phyloP scores from a whole-genome alignment of 257 asterid genomes.

The Solanum chmielewskii region DNA sequence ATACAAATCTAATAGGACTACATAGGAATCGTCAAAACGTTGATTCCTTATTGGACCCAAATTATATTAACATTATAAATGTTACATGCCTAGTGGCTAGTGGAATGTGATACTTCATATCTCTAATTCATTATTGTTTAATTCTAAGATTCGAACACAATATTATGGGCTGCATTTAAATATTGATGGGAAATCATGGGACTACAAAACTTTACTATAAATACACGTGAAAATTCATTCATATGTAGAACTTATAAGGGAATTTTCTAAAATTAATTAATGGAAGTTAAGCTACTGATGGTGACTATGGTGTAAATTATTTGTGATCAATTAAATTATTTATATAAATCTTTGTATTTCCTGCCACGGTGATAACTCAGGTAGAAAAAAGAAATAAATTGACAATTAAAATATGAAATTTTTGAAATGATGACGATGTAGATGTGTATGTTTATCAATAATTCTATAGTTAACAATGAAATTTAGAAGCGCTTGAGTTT shows the following conservation, averaged over 20 bases:
- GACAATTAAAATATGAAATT: too few relatives aligned
- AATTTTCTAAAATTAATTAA: background rate
- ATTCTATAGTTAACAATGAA: too few relatives aligned
- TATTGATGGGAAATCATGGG: background rate
- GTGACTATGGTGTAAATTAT: background rate
- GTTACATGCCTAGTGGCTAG: background rate
- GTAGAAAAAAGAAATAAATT: too few relatives aligned
- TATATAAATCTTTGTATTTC: too few relatives aligned
- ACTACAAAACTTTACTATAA: background rate
- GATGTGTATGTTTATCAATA: too few relatives aligned
- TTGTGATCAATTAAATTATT: slow-evolving; percentile 1
- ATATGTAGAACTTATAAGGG: background rate
- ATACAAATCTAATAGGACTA: background rate
- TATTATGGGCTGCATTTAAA: background rate
- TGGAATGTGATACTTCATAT: background rate
- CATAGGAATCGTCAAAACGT: too few relatives aligned
- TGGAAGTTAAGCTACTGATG: background rate
- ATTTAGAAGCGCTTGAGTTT: too few relatives aligned
- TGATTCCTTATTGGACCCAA: background rate
- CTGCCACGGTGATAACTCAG: too few relatives aligned
- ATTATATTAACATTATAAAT: background rate
- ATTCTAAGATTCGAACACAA: background rate
- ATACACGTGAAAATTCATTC: background rate
- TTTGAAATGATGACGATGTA: too few relatives aligned
- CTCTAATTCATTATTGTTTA: background rate